Evolutionary conservation across 352 stramenopile species (phyloP), one percentile per base, ranked within the genome.

Genomic region (Elongisporangium undulatum): DNA sequence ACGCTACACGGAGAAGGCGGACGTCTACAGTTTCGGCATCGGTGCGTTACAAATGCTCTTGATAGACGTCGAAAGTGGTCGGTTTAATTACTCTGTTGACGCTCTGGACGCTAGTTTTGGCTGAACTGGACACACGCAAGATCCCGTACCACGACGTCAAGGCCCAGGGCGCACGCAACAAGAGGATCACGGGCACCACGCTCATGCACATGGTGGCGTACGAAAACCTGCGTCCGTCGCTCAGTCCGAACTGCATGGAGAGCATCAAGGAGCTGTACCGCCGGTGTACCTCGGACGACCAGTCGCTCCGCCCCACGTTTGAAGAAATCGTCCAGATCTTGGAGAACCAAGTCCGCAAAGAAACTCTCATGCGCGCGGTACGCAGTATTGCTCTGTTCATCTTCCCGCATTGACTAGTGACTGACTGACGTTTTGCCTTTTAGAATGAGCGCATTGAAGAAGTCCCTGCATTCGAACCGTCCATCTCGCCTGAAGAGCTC

Each of bases 151-250:
- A 94, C 59, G 83, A 95, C 59, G 89, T 94, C 51, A 94, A 94
- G 68, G 81, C 85, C 24, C 86, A 88, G 68, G 79, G 79, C 19
- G 81, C 82, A 17, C 76, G 81, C 26, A 93, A 92, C 72, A 94
- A 92, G 63, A 90, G 89, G 66, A 81, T 95, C 16, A 87, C 82
- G 49, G 85, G 87, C 41, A 93, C 83, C 63, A 90, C 85, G 55
- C 69, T 94, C 45, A 92, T 95, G 85, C 85, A 94, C 75, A 94
- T 94, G 84, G 83, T 95, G 38, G 87, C 83, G n/a, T 94, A 95
- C 68, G 78, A 94, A 59, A 89, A 92, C 59, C 68, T 95, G 52
- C 87, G 87, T 49, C 87, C 87, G 16, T 94, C 79, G 59, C 66
- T 95, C 38, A 92, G 83, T 62, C 82, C 86, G 12, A 87, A 80